Evolutionary conservation across 345 rosid species (phyloP).

Genomic region (Limnanthes douglasii): DNA sequence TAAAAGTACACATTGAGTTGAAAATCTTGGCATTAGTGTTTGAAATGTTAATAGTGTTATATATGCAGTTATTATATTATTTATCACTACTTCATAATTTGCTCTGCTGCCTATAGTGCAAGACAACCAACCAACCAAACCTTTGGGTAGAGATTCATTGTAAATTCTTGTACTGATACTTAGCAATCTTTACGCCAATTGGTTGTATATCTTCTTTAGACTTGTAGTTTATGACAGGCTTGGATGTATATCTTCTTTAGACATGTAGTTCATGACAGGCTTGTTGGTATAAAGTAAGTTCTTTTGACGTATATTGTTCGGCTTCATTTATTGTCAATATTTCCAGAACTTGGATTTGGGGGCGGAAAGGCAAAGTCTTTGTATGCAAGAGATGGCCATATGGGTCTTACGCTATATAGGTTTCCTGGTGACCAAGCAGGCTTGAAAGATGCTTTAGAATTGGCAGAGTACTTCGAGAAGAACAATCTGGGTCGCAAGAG

Average conservation of each 20-base stretch:
- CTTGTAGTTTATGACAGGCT: too few relatives aligned
- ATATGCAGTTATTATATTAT: too few relatives aligned
- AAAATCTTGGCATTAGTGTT: too few relatives aligned
- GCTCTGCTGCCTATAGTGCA: neutral
- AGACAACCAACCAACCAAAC: neutral
- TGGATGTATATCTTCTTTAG: neutral
- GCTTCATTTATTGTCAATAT: constrained; percentile 13
- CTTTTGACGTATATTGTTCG: constrained; percentile 7
- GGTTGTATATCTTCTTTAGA: too few relatives aligned
- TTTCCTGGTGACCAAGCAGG: constrained; percentile 58
- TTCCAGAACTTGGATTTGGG: constrained; percentile 67
- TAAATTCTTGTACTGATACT: too few relatives aligned
- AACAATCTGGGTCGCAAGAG: constrained; percentile 61
- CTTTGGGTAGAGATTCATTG: too few relatives aligned
- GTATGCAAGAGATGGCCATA: constrained; percentile 92
- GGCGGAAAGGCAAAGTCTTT: constrained; percentile 82
- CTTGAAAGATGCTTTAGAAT: constrained; percentile 55
- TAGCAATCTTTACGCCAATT: too few relatives aligned
- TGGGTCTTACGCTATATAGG: constrained; percentile 60
- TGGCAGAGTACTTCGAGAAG: constrained; percentile 74
- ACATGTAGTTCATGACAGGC: neutral
- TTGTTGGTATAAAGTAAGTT: neutral
- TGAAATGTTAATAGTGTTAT: too few relatives aligned
- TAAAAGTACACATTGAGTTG: too few relatives aligned
- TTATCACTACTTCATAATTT: too few relatives aligned